Conservation (phyloP, 371 early-diverging fungal genomes). For the Globomyces sp. region DNA sequence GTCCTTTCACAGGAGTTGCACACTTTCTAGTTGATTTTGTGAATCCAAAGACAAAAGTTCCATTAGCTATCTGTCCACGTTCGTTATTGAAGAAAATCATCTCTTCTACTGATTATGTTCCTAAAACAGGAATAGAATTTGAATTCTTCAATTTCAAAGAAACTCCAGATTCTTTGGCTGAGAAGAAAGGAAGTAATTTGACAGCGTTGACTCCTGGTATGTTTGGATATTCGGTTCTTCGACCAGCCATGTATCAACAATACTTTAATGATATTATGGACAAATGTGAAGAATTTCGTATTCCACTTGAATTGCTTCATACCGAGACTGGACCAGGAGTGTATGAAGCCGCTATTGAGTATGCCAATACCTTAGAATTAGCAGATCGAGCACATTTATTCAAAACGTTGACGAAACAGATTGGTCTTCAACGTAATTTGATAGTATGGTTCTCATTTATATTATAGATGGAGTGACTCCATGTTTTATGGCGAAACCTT, state of each 20-base stretch:
- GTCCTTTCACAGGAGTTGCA: constrained; percentile 56
- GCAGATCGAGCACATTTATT: constrained; percentile 78
- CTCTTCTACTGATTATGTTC: constrained; percentile 22
- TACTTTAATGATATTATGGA: constrained; percentile 74
- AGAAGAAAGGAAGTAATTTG: constrained; percentile 56
- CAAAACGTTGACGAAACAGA: constrained; percentile 74
- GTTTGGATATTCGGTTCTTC: constrained; percentile 80
- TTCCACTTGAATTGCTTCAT: constrained; percentile 76
- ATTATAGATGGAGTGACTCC: constrained; percentile 60
- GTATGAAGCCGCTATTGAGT: constrained; percentile 76
- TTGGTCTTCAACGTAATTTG: constrained; percentile 53
- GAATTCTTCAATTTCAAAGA: constrained; percentile 85
- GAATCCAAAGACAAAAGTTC: constrained; percentile 53
- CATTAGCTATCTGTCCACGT: constrained; percentile 69
- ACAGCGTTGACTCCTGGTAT: constrained; percentile 70
- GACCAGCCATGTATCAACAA: constrained; percentile 66
- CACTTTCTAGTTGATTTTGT: constrained; percentile 70
- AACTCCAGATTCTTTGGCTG: constrained; percentile 59
- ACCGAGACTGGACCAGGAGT: constrained; percentile 88
- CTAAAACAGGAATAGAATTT: constrained; percentile 69
- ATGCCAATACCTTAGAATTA: constrained; percentile 60
- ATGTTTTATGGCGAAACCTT: constrained; percentile 87
- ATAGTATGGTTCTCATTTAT: too few species aligned
- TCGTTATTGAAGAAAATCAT: constrained; percentile 54
- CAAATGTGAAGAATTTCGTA: constrained; percentile 57